Evolutionary conservation across 768 basidiomycete species (phyloP).

Genomic region (Leccinum truebloodii): DNA sequence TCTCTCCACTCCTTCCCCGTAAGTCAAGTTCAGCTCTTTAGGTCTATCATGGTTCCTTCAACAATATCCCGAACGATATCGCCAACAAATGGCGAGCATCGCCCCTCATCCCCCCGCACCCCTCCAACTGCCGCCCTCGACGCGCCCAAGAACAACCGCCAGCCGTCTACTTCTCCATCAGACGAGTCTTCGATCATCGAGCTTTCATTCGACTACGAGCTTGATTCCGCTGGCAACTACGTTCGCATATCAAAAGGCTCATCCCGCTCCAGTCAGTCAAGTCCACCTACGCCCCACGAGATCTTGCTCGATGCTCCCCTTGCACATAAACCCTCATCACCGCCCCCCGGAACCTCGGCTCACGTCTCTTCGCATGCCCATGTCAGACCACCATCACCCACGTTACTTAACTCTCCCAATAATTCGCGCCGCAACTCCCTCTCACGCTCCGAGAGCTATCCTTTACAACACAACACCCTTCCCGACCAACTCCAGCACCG

Average conservation of each 20-base stretch:
- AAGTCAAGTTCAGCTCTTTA: slow-evolving; percentile 12
- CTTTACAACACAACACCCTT: slow-evolving; percentile 40
- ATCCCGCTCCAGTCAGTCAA: slow-evolving; percentile 37
- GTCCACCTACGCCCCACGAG: slow-evolving; percentile 44
- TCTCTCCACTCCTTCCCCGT: slow-evolving; percentile 1
- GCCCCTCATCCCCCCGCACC: slow-evolving; percentile 33
- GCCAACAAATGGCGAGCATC: slow-evolving; percentile 31
- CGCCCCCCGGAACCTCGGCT: slow-evolving; percentile 24
- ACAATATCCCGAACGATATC: slow-evolving; percentile 27
- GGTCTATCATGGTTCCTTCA: slow-evolving; percentile 24
- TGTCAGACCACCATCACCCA: slow-evolving; percentile 35
- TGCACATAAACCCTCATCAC: slow-evolving; percentile 25
- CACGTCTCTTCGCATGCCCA: slow-evolving; percentile 22
- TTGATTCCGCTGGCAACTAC: slow-evolving; percentile 45
- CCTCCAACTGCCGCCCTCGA: slow-evolving; percentile 31
- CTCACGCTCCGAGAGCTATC: slow-evolving; percentile 66
- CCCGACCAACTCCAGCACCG: slow-evolving; percentile 33
- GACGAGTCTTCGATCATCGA: slow-evolving; percentile 49
- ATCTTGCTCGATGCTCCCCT: slow-evolving; percentile 27
- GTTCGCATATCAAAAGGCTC: slow-evolving; percentile 48
- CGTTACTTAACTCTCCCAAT: slow-evolving; percentile 39
- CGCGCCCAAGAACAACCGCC: slow-evolving; percentile 35
- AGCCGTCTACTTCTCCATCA: slow-evolving; percentile 38
- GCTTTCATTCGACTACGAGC: slow-evolving; percentile 49
- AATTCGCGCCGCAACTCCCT: slow-evolving; percentile 50